Conservation (phyloP, 805 yeast species). For the Saturnispora mendoncae region DNA sequence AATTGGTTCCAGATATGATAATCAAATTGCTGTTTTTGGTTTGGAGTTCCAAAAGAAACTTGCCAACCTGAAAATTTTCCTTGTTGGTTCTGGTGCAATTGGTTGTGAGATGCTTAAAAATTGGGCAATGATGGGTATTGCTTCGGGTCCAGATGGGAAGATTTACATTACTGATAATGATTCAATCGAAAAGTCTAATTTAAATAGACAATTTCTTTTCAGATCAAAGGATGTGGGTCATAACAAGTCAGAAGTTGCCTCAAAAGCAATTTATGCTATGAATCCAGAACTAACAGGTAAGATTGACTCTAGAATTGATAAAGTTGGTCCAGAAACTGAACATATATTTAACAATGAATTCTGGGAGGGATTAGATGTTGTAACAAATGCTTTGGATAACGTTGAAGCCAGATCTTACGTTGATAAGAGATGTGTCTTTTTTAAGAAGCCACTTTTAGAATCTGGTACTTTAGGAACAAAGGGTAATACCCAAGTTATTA, state of each 20-base stretch:
- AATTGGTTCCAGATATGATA: constrained; percentile 75
- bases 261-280: constrained; percentile 73
- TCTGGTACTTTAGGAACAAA: constrained; percentile 97
- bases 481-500: constrained; percentile 94
- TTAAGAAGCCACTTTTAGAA: constrained; percentile 82
- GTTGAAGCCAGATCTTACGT: constrained; percentile 97
- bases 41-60: constrained; percentile 61
- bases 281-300: constrained; percentile 76
- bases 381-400: constrained; percentile 94
- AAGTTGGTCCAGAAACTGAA: constrained; percentile 92
- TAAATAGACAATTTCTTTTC: constrained; percentile 93
- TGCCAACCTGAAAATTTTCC: constrained; percentile 71
- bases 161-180: constrained; percentile 88
- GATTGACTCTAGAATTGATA: constrained; percentile 69
- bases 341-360: constrained; percentile 73
- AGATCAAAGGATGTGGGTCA: constrained; percentile 91
- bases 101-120: constrained; percentile 98
- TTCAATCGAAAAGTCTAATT: constrained; percentile 88
- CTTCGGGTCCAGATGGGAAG: constrained; percentile 82
- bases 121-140: constrained; percentile 96
- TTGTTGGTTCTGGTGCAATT: constrained; percentile 97
- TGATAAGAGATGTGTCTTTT: constrained; percentile 93
- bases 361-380: constrained; percentile 80
- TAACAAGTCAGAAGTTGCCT: constrained; percentile 85
- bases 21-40: constrained; percentile 94